Evolutionary conservation across 2,329 filamentous ascomycete genomes (phyloP).

Genomic region (Nemania sp.): DNA sequence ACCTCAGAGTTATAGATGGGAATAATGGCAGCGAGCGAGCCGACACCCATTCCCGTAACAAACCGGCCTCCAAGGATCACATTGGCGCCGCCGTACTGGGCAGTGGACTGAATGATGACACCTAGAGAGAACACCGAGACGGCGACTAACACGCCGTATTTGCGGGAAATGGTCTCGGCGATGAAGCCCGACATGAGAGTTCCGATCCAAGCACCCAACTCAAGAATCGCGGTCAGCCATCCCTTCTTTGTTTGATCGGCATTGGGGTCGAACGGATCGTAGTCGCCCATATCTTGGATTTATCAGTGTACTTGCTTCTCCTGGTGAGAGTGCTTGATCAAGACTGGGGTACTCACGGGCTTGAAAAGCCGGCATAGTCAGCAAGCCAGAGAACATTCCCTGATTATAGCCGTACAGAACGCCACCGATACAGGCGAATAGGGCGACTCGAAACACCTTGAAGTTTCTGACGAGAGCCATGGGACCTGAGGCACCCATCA

Average conservation of each 20-base stretch:
- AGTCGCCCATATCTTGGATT: conserved; percentile 58
- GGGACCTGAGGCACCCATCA: conserved; percentile 51
- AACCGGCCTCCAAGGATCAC: conserved; percentile 73
- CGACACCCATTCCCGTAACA: conserved; percentile 73
- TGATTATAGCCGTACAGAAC: conserved; percentile 74
- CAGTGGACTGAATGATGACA: conserved; percentile 69
- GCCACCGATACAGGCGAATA: conserved; percentile 67
- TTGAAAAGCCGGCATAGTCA: conserved; percentile 60
- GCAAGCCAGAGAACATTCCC: conserved; percentile 74
- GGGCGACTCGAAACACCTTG: conserved; percentile 63
- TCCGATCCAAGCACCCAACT: conserved; percentile 79
- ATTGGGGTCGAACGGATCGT: conserved; percentile 49
- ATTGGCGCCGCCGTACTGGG: conserved; percentile 58
- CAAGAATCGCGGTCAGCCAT: conserved; percentile 69
- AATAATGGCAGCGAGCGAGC: conserved; percentile 69
- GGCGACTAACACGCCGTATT: conserved; percentile 70
- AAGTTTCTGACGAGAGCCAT: conserved; percentile 60
- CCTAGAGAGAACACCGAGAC: conserved; percentile 71
- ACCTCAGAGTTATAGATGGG: conserved; percentile 58
- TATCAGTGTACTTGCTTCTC: conserved; percentile 7
- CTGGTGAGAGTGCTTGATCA: background rate
- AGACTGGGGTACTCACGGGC: conserved; percentile 46
- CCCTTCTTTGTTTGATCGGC: conserved; percentile 60
- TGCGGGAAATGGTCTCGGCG: conserved; percentile 71
- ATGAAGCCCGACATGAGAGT: conserved; percentile 71